These are phyloP conservation scores for Agaricus sinodeliciosus DNA, from an alignment of 768 basidiomycete genomes.

Conservation along the genomic window DNA sequence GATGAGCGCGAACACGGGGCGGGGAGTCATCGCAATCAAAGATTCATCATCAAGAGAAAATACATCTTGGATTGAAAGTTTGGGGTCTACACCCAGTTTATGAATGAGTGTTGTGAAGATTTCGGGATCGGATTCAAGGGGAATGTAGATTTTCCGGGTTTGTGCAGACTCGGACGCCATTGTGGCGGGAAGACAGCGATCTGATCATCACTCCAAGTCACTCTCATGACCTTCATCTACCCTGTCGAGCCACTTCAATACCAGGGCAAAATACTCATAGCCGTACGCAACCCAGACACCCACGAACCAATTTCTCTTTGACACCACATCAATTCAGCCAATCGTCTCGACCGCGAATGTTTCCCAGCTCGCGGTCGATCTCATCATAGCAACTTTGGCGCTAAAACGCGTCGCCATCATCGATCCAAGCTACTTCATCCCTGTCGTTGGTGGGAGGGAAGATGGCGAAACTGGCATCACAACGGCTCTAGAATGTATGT, in stretches of 20 bases:
- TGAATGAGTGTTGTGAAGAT: slow-evolving; percentile 28
- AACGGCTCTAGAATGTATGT: slow-evolving; percentile 71
- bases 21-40: slow-evolving; percentile 24
- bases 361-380: slow-evolving; percentile 70
- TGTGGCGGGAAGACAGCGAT: neutral
- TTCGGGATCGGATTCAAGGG: slow-evolving; percentile 31
- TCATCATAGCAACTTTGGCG: slow-evolving; percentile 61
- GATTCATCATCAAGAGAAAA: slow-evolving; percentile 26
- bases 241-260: slow-evolving; percentile 21
- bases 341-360: slow-evolving; percentile 79
- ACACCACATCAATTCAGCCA: slow-evolving; percentile 34
- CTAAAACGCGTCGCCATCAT: slow-evolving; percentile 57
- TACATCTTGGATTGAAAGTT: slow-evolving; percentile 27
- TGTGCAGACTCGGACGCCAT: slow-evolving; percentile 1
- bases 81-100: slow-evolving; percentile 21
- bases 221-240: slow-evolving; percentile 29
- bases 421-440: slow-evolving; percentile 56
- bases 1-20: slow-evolving; percentile 25
- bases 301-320: slow-evolving; percentile 3
- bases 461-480: slow-evolving; percentile 54
- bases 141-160: slow-evolving; percentile 23
- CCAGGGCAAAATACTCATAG: slow-evolving; percentile 34
- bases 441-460: slow-evolving; percentile 70
- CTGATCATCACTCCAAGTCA: neutral
- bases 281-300: slow-evolving; percentile 27